Conservation (phyloP, 805 yeast species). For the Yarrowia phangngaensis region DNA sequence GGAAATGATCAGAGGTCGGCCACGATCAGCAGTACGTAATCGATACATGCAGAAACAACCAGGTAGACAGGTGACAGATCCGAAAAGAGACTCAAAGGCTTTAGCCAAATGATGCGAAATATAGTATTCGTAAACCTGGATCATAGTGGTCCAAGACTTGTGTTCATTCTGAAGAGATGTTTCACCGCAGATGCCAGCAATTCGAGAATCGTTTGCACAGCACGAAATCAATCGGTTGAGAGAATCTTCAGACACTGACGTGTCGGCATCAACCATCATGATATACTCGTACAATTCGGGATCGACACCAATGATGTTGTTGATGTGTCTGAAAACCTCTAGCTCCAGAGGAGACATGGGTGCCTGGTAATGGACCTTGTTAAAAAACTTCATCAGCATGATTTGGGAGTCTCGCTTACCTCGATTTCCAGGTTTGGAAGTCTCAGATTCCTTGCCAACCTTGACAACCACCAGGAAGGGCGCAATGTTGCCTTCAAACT, state of each 20-base stretch:
- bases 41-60: conserved; percentile 64
- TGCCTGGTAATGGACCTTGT: conserved; percentile 54
- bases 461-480: conserved; percentile 54
- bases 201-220: conserved; percentile 54
- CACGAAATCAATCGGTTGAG: conserved; percentile 55
- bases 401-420: conserved; percentile 65
- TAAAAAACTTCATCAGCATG: conserved; percentile 55
- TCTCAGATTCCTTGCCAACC: conserved; percentile 55
- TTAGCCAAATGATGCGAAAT: conserved; percentile 62
- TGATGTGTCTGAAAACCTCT: conserved; percentile 51
- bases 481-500: conserved; percentile 51
- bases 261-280: conserved; percentile 63
- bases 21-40: conserved; percentile 45
- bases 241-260: conserved; percentile 52
- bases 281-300: conserved; percentile 56
- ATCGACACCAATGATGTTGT: conserved; percentile 58
- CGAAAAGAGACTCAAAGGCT: conserved; percentile 59
- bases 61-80: conserved; percentile 62
- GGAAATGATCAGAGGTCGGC: conserved; percentile 56
- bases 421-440: conserved; percentile 53
- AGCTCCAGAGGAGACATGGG: conserved; percentile 59
- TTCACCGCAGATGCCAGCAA: conserved; percentile 63
- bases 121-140: conserved; percentile 61
- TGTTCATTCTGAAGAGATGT: conserved; percentile 56
- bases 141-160: conserved; percentile 54